Percentiles rank a stretch among this genome's conserved stretches.
Evolutionary conservation across 2,329 filamentous ascomycete genomes (phyloP).

Genomic region (Hypoxylon sp.): DNA sequence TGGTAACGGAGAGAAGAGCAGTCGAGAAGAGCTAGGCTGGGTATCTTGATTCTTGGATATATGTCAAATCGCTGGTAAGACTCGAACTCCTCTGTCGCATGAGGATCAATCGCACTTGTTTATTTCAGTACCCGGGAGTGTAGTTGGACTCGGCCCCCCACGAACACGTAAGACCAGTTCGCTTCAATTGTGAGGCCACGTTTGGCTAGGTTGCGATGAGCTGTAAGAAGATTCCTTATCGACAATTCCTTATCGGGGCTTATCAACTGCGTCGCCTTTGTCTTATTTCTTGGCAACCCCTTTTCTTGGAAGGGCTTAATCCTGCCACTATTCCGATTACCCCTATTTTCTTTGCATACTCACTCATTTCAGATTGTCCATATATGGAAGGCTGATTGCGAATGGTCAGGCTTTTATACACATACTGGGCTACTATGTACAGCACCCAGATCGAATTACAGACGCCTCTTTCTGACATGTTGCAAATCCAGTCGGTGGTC

Average conservation of each 20-base stretch:
- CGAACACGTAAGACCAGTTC: constrained; percentile 2
- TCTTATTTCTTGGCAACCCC: constrained; percentile 32
- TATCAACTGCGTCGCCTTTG: constrained; percentile 27
- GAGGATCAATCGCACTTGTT: not conserved
- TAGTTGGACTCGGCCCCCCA: not conserved
- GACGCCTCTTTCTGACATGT: constrained; percentile 15
- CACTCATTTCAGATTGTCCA: too few species aligned
- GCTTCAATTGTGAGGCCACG: constrained; percentile 36
- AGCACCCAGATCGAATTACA: constrained; percentile 34
- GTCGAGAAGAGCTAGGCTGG: too few species aligned
- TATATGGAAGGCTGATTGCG: not conserved
- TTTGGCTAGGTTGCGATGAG: constrained; percentile 14
- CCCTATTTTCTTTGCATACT: too few species aligned
- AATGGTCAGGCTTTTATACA: constrained; percentile 30
- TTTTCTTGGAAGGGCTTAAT: constrained; percentile 2
- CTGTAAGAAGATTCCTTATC: constrained; percentile 19
- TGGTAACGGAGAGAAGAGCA: not conserved
- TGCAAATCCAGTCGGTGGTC: constrained; percentile 22
- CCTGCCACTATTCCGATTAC: not conserved
- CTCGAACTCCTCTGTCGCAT: not conserved
- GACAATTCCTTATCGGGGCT: constrained; percentile 36
- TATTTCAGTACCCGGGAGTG: not conserved
- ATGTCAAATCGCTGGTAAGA: not conserved
- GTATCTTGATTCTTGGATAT: constrained; percentile 6
- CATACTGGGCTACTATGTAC: constrained; percentile 32